These are phyloP conservation scores for Venustampulla echinocandica DNA, from an alignment of 495 filamentous ascomycete species.

Conservation along the genomic window DNA sequence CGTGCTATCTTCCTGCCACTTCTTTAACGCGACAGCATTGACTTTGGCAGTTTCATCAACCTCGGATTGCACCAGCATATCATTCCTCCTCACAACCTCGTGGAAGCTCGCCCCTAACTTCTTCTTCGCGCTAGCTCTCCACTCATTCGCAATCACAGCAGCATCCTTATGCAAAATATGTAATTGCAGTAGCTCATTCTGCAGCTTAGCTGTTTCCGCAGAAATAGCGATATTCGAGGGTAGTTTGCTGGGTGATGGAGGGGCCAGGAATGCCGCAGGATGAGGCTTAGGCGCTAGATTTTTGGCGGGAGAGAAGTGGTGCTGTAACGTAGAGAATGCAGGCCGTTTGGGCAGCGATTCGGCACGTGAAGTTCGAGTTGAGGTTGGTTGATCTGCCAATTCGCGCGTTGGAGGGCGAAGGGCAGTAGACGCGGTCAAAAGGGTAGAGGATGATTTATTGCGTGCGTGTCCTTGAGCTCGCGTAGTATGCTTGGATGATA, in stretches of 20 bases:
- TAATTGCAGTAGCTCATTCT: conserved; percentile 66
- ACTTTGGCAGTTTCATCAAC: conserved; percentile 25
- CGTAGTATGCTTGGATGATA: neutral
- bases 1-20: conserved; percentile 25
- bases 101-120: conserved; percentile 34
- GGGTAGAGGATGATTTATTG: conserved; percentile 26
- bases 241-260: conserved; percentile 41
- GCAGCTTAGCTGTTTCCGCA: conserved; percentile 52
- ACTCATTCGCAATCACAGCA: conserved; percentile 26
- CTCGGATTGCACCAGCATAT: conserved; percentile 27
- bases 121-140: conserved; percentile 38
- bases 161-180: conserved; percentile 55
- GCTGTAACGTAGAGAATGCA: conserved; percentile 58
- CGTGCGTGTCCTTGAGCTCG: conserved; percentile 19
- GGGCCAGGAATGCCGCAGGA: conserved; percentile 42
- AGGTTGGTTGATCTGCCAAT: conserved; percentile 12
- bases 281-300: conserved; percentile 44
- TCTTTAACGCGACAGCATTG: conserved; percentile 31
- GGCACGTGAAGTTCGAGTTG: conserved; percentile 19
- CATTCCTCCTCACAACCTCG: conserved; percentile 26
- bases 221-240: conserved; percentile 45
- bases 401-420: conserved; percentile 32
- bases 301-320: conserved; percentile 62
- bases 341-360: conserved; percentile 33
- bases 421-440: conserved; percentile 32